phyloP scores from a whole-genome alignment of 805 yeast genomes.

The Candida anglica region DNA sequence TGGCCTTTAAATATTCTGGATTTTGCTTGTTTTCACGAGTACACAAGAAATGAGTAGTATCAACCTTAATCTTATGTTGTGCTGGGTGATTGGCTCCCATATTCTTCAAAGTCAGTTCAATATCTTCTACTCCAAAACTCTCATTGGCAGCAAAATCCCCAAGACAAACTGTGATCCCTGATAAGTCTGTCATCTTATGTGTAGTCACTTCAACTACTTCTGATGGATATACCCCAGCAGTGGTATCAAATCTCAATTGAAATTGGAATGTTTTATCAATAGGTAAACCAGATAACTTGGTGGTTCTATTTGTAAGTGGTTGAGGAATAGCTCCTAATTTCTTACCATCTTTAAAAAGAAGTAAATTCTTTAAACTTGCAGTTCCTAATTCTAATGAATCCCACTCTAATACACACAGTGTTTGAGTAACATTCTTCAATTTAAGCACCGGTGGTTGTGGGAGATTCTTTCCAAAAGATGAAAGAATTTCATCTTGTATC shows the following conservation, averaged over 20 bases:
- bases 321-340: constrained; percentile 81
- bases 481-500: constrained; percentile 70
- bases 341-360: constrained; percentile 69
- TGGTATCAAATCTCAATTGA: constrained; percentile 76
- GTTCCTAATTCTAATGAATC: constrained; percentile 82
- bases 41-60: constrained; percentile 93
- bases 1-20: constrained; percentile 73
- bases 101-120: constrained; percentile 55
- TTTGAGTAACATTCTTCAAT: constrained; percentile 81
- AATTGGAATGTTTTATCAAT: constrained; percentile 79
- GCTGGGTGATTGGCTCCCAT: constrained; percentile 78
- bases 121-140: constrained; percentile 43
- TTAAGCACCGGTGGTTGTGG: constrained; percentile 72
- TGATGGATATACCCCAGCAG: constrained; percentile 82
- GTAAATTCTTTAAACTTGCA: constrained; percentile 69
- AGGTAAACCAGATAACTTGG: constrained; percentile 88
- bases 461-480: constrained; percentile 64
- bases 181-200: constrained; percentile 92
- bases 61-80: constrained; percentile 71
- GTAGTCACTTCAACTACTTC: constrained; percentile 69
- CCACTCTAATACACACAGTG: constrained; percentile 94
- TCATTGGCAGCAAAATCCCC: constrained; percentile 71
- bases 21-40: constrained; percentile 54
- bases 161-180: constrained; percentile 87
- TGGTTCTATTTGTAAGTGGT: constrained; percentile 71